These are phyloP conservation scores for Porosira glacialis DNA, from an alignment of 352 stramenopile genomes.

Conservation along the genomic window DNA sequence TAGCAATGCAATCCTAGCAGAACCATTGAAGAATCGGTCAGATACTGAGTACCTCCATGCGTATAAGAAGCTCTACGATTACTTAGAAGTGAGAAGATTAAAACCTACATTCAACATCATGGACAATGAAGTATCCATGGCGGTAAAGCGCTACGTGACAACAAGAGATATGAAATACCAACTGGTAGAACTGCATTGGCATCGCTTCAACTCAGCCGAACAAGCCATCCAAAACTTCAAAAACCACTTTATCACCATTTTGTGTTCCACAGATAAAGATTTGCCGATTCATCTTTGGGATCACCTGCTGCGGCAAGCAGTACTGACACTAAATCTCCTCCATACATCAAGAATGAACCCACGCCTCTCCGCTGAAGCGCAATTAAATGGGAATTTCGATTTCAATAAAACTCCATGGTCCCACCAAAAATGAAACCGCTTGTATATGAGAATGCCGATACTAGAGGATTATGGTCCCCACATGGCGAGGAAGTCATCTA, in stretches of 20 bases:
- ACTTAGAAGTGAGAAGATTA: conserved; percentile 1
- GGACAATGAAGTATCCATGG: conserved; percentile 38
- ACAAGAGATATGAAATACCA: conserved; percentile 23
- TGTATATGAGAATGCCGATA: neutral
- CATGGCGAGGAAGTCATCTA: no score
- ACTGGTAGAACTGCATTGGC: conserved; percentile 22
- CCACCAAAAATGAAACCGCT: neutral
- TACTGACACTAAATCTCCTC: conserved; percentile 19
- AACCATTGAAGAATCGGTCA: neutral
- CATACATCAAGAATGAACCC: neutral
- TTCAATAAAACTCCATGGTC: neutral
- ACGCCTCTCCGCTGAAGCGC: neutral
- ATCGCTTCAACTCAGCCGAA: conserved; percentile 38
- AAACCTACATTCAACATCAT: conserved; percentile 40
- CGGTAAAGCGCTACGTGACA: conserved; percentile 23
- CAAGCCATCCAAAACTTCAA: conserved; percentile 49
- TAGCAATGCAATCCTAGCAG: neutral
- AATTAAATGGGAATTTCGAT: neutral
- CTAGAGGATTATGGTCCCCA: neutral
- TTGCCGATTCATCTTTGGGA: conserved; percentile 40
- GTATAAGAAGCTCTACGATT: conserved; percentile 2
- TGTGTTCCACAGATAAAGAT: conserved; percentile 12
- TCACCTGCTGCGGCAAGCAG: conserved; percentile 30
- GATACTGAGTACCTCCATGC: neutral
- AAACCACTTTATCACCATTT: conserved; percentile 47